Percentiles rank a stretch among this genome's conserved stretches.
Evolutionary conservation across 768 basidiomycete species (phyloP).

Genomic region (Calvatia gigantea): DNA sequence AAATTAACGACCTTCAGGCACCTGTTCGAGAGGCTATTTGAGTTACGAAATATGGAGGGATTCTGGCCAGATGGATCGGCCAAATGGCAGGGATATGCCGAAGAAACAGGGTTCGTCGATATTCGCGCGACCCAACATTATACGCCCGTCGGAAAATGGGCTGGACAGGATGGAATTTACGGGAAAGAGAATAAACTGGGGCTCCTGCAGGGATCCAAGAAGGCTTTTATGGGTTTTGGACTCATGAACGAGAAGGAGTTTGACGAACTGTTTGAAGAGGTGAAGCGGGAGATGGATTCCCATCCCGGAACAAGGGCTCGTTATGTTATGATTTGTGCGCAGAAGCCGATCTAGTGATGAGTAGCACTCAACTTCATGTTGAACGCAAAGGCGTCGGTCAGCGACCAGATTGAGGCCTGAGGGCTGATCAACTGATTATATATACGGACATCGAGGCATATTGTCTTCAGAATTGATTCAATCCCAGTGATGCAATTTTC

Average conservation of each 20-base stretch:
- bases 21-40: neutral
- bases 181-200: neutral
- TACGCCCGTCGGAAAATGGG: neutral
- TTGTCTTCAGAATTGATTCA: too few species aligned
- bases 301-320: neutral
- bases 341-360: too few species aligned
- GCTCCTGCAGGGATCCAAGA: neutral
- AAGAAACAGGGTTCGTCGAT: neutral
- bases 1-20: neutral
- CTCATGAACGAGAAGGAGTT: neutral
- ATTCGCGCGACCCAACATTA: neutral
- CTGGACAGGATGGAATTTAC: neutral
- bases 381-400: too few species aligned
- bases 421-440: too few species aligned
- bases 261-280: neutral
- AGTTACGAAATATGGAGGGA: neutral
- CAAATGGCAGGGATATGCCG: neutral
- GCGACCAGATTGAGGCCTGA: too few species aligned
- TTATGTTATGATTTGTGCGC: neutral
- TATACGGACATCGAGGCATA: too few species aligned
- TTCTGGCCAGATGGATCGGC: neutral
- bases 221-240: neutral
- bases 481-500: too few species aligned
- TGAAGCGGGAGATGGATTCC: neutral
- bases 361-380: too few species aligned